Percentiles rank a stretch among this genome's conserved stretches.
Evolutionary conservation across 768 basidiomycete species (phyloP).

Genomic region (Nidularia sp.): DNA sequence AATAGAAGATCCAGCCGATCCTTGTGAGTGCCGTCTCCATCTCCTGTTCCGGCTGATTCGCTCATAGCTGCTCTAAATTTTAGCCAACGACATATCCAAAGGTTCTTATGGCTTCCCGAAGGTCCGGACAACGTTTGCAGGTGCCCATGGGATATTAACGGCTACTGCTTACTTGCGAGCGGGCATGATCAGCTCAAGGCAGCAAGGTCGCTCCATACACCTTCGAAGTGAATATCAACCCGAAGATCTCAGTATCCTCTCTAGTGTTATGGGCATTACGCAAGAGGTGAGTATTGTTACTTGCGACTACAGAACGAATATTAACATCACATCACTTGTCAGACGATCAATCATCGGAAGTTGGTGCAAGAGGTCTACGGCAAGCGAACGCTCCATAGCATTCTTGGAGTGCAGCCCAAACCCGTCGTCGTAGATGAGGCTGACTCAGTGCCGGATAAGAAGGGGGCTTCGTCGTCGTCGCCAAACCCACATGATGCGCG

Average conservation of each 20-base stretch:
- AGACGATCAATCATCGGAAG: slow-evolving; percentile 75
- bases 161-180: slow-evolving; percentile 65
- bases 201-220: slow-evolving; percentile 41
- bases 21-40: slow-evolving; percentile 46
- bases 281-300: slow-evolving; percentile 54
- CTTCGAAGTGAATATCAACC: slow-evolving; percentile 39
- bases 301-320: background rate
- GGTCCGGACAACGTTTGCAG: slow-evolving; percentile 80
- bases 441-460: background rate
- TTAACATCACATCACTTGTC: slow-evolving; percentile 3
- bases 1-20: slow-evolving; percentile 93
- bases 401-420: slow-evolving; percentile 43
- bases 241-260: slow-evolving; percentile 74
- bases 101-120: slow-evolving; percentile 82
- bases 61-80: slow-evolving; percentile 3
- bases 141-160: slow-evolving; percentile 77
- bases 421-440: slow-evolving; percentile 7
- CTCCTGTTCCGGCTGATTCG: no score
- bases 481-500: slow-evolving; percentile 7
- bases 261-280: slow-evolving; percentile 77
- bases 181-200: slow-evolving; percentile 55
- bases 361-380: slow-evolving; percentile 70
- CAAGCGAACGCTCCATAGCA: slow-evolving; percentile 50
- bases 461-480: slow-evolving; percentile 5
- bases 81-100: slow-evolving; percentile 91